These are phyloP conservation scores for Irpex sp. DNA, from an alignment of 1,284 basidiomycete genomes.

Conservation along the genomic window DNA sequence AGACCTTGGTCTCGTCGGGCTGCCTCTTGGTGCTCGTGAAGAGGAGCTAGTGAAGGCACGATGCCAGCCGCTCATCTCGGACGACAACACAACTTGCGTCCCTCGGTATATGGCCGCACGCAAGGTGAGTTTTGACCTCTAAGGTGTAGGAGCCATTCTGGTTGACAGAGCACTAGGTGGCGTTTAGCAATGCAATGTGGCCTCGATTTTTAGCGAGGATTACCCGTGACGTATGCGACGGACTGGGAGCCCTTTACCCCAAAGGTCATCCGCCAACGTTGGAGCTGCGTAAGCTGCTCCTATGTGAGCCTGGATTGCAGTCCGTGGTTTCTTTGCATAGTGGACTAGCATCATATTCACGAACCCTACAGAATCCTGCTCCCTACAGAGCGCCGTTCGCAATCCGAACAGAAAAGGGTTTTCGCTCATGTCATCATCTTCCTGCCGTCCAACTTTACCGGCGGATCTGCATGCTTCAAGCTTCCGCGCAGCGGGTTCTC, in stretches of 20 bases:
- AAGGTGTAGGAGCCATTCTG: constrained; percentile 19
- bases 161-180: constrained; percentile 8
- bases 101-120: constrained; percentile 21
- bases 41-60: no score
- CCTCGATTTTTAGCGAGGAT: background rate
- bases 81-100: constrained; percentile 15
- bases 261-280: constrained; percentile 21
- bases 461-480: constrained; percentile 33
- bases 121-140: constrained; percentile 14
- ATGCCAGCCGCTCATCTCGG: constrained; percentile 18
- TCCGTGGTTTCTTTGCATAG: constrained; percentile 21
- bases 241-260: constrained; percentile 1
- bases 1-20: no score
- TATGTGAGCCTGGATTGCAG: constrained; percentile 42
- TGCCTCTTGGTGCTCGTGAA: no score
- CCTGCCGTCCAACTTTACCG: constrained; percentile 39
- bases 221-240: constrained; percentile 23
- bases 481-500: constrained; percentile 31
- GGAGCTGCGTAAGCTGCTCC: constrained; percentile 39
- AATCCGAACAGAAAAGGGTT: constrained; percentile 27
- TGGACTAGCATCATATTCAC: background rate
- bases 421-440: constrained; percentile 42
- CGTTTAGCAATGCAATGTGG: constrained; percentile 8
- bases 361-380: constrained; percentile 25
- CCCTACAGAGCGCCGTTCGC: constrained; percentile 26